Evolutionary conservation across 2,329 filamentous ascomycete genomes (phyloP), one percentile per base, ranked within the genome.

Genomic region (Alternaria ventricosa): DNA sequence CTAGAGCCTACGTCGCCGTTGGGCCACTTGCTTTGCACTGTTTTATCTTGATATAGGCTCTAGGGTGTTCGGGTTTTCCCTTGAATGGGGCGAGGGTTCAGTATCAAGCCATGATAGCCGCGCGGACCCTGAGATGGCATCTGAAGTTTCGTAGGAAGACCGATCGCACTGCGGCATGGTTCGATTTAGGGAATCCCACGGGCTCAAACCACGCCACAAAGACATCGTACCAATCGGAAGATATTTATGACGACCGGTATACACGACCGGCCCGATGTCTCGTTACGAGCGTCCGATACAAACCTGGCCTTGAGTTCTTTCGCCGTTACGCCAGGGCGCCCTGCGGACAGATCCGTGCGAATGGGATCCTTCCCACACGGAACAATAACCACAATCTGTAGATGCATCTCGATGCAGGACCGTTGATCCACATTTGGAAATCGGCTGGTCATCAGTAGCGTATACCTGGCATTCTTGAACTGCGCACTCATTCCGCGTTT

Each of bases 71-170:
- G 20, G 20, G 2, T 22, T 22, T 22, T 22, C 20, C 20, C 20
- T 22, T 22, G 20, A 22, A 22, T 22, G 20, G 20, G 20, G 20
- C 20, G 20, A 22, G 20, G 15, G 6, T 47, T 45, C 15, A 25
- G n/a, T n/a, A 59, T 59, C 15, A 60, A 55, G 22, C 44, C 20
- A 55, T 50, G 30, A 54, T 33, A 28, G 23, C 36, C 47, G 25
- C 28, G 25, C 22, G 47, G 47, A 51, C 12, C 47, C 27, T 33
- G 28, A 22, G 27, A 33, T 22, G 47, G 47, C 27, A 51, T 51
- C 27, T 51, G 27, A 22, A 9, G 13, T 33, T 8, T 27, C 27
- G 27, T 33, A 55, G 23, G 41, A 55, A 27, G 36, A 45, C 23
- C 15, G 27, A 43, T 50, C 45, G 15, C 28, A 15, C 23, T 45